Percentiles rank a stretch among this genome's conserved stretches.
These are phyloP conservation scores for Prunus campanulata DNA, from an alignment of 306 rosid species.

Conservation along the genomic window DNA sequence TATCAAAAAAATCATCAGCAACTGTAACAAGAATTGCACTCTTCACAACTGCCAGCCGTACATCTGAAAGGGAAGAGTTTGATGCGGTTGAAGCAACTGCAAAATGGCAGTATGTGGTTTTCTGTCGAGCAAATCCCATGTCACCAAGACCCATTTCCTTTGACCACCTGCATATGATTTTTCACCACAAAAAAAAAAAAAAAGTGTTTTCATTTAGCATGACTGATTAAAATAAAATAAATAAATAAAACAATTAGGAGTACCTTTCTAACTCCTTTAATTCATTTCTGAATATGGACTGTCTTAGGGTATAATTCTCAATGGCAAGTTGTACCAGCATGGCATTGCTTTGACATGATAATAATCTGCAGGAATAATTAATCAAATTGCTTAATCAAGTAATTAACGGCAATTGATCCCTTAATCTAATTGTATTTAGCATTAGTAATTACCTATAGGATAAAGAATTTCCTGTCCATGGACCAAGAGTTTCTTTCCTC, in stretches of 20 bases:
- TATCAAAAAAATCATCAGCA: constrained; percentile 61
- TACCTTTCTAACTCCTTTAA: constrained; percentile 43
- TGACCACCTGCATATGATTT: constrained; percentile 36
- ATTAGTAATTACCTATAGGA: constrained; percentile 23
- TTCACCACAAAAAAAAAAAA: not conserved
- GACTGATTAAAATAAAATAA: too few relatives aligned
- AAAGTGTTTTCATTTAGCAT: too few relatives aligned
- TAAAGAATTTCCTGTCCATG: constrained; percentile 42
- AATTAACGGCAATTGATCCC: not conserved
- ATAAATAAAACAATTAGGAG: too few relatives aligned
- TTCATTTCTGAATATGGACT: constrained; percentile 41
- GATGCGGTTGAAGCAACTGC: constrained; percentile 31
- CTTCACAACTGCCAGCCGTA: constrained; percentile 37
- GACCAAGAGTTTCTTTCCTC: constrained; percentile 26
- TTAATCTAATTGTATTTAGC: too few relatives aligned
- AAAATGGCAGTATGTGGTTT: constrained; percentile 49
- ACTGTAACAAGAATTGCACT: constrained; percentile 47
- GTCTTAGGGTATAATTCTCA: constrained; percentile 34
- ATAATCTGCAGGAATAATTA: constrained; percentile 17
- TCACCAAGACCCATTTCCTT: constrained; percentile 31
- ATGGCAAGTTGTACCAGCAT: constrained; percentile 42
- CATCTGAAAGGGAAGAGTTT: constrained; percentile 30
- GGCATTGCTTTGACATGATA: constrained; percentile 14
- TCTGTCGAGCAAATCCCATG: constrained; percentile 64
- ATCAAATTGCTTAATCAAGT: not conserved